A percentile compares a stretch with the other conserved stretches of the same genome.
Evolutionary conservation across 148 eudicot species (phyloP).

Genomic region (Rhododendron griersonianum): DNA sequence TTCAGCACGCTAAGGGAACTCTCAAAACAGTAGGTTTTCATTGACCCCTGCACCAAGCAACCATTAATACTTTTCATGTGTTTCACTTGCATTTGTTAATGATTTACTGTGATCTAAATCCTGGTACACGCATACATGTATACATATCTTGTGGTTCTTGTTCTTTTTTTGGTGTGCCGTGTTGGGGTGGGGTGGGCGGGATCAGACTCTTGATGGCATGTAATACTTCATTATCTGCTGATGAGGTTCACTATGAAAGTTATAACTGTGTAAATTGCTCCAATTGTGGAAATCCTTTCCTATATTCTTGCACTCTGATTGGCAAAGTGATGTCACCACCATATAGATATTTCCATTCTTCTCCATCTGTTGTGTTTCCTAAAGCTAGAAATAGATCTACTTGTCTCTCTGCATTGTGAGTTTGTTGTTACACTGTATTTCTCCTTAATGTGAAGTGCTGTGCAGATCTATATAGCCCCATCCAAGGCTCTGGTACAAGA

Average conservation of each 20-base stretch:
- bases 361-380: not conserved
- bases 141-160: not conserved
- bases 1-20: constrained; percentile 68
- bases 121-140: not conserved
- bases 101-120: not conserved
- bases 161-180: not conserved
- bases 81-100: not conserved
- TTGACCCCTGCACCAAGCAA: not conserved
- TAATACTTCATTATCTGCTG: not conserved
- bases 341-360: not conserved
- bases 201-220: not conserved
- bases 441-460: constrained; percentile 8
- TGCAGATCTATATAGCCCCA: constrained; percentile 90
- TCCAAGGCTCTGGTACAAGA: constrained; percentile 98
- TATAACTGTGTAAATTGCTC: not conserved
- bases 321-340: not conserved
- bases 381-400: not conserved
- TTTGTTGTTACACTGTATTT: not conserved
- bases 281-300: not conserved
- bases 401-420: not conserved
- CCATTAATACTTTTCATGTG: not conserved
- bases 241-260: not conserved
- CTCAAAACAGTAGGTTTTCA: constrained; percentile 68
- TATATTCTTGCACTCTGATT: not conserved
- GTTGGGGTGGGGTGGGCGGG: not conserved